These are phyloP conservation scores for Heracleum sosnowskyi DNA, from an alignment of 129 eudicot genomes.

Conservation along the genomic window DNA sequence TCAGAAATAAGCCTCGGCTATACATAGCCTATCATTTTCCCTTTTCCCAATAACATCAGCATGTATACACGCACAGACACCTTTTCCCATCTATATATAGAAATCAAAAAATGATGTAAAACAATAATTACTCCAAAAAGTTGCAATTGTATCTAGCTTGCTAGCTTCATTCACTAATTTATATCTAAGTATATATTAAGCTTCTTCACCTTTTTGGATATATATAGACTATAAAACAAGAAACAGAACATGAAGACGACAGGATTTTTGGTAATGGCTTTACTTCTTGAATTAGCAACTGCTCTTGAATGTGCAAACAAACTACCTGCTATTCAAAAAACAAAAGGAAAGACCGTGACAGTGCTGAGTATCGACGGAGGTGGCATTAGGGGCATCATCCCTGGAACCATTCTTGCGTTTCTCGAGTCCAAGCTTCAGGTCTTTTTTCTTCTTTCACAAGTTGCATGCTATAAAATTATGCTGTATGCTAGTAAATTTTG, in stretches of 20 bases:
- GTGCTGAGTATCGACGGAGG: slow-evolving; percentile 73
- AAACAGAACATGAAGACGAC: background rate
- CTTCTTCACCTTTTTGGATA: background rate
- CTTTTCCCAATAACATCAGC: no score
- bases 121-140: no score
- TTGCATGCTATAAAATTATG: background rate
- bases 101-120: no score
- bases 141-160: background rate
- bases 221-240: background rate
- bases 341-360: slow-evolving; percentile 26
- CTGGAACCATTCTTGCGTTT: slow-evolving; percentile 44
- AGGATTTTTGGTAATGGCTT: slow-evolving; percentile 3
- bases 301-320: background rate
- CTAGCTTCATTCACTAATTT: no score
- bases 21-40: no score
- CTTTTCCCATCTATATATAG: no score
- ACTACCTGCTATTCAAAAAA: background rate
- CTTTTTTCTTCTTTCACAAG: no score
- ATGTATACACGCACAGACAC: no score
- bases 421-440: slow-evolving; percentile 74
- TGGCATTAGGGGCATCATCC: slow-evolving; percentile 68
- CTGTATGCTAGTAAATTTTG: background rate
- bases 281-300: background rate
- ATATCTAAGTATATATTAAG: background rate
- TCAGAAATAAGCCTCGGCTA: no score